phyloP scores from a whole-genome alignment of 2,329 filamentous ascomycete genomes.

The Ophiosphaerella korrae region DNA sequence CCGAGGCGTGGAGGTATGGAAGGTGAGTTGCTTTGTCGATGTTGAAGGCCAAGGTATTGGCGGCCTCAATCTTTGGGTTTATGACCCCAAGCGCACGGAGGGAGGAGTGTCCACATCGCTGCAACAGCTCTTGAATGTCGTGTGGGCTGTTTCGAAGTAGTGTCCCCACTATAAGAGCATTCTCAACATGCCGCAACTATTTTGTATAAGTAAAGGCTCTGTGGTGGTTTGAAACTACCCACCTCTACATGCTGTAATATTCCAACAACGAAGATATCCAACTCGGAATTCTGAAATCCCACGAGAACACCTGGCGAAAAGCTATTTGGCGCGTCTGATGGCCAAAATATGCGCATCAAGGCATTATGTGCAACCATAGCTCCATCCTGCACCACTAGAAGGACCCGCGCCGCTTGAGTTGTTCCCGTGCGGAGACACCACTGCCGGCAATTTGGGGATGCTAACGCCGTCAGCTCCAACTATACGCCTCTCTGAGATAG shows the following conservation, averaged over 20 bases:
- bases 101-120: slow-evolving; percentile 79
- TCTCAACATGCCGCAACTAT: slow-evolving; percentile 67
- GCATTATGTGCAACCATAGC: slow-evolving; percentile 74
- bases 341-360: slow-evolving; percentile 98
- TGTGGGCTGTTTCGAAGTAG: slow-evolving; percentile 83
- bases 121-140: slow-evolving; percentile 78
- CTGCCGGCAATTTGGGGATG: slow-evolving; percentile 79
- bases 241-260: slow-evolving; percentile 90
- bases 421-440: slow-evolving; percentile 92
- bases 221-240: slow-evolving; percentile 40
- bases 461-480: slow-evolving; percentile 52
- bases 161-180: slow-evolving; percentile 80
- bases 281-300: slow-evolving; percentile 90
- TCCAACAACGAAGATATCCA: slow-evolving; percentile 88
- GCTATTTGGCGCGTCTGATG: slow-evolving; percentile 78
- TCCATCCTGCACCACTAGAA: slow-evolving; percentile 71
- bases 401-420: slow-evolving; percentile 89
- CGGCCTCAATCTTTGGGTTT: slow-evolving; percentile 64
- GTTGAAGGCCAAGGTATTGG: slow-evolving; percentile 70
- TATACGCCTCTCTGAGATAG: neutral
- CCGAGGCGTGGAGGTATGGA: slow-evolving; percentile 69
- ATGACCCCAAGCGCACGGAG: slow-evolving; percentile 86
- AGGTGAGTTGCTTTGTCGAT: slow-evolving; percentile 67
- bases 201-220: slow-evolving; percentile 5
- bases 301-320: slow-evolving; percentile 82